These are phyloP conservation scores for Antitrichia curtipendula DNA, from an alignment of 225 moss, liverwort and hornwort species.

Conservation along the genomic window DNA sequence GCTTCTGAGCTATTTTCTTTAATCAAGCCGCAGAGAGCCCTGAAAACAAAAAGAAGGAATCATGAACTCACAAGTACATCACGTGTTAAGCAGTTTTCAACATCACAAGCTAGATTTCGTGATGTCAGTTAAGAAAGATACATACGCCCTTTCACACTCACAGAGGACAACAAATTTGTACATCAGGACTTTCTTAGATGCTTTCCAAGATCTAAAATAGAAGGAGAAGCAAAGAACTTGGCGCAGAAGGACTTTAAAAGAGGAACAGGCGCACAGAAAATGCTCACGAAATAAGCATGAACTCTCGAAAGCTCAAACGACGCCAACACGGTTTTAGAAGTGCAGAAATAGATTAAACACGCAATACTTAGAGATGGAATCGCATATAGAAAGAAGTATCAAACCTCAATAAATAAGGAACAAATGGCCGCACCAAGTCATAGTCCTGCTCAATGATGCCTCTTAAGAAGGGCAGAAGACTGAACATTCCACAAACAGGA, in stretches of 20 bases:
- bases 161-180: neutral
- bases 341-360: neutral
- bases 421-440: slow-evolving; percentile 60
- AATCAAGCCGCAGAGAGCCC: slow-evolving; percentile 43
- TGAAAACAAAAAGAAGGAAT: slow-evolving; percentile 6
- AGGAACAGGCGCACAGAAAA: neutral
- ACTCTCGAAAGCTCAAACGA: neutral
- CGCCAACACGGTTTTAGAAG: neutral
- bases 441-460: slow-evolving; percentile 68
- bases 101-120: neutral
- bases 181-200: neutral
- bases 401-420: slow-evolving; percentile 60
- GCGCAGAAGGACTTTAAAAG: neutral
- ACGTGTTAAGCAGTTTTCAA: neutral
- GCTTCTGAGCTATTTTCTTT: slow-evolving; percentile 38
- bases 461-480: slow-evolving; percentile 57
- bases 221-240: neutral
- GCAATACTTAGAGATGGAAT: neutral
- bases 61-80: neutral
- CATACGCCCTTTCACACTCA: neutral
- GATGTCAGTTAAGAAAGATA: neutral
- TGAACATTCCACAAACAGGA: slow-evolving; percentile 17
- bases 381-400: neutral
- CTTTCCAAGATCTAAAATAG: neutral
- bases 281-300: neutral